A percentile compares a stretch with the other conserved stretches of the same genome.
phyloP scores from a whole-genome alignment of 2,329 filamentous ascomycete species.

The Pseudopyrenochaeta lycopersici region DNA sequence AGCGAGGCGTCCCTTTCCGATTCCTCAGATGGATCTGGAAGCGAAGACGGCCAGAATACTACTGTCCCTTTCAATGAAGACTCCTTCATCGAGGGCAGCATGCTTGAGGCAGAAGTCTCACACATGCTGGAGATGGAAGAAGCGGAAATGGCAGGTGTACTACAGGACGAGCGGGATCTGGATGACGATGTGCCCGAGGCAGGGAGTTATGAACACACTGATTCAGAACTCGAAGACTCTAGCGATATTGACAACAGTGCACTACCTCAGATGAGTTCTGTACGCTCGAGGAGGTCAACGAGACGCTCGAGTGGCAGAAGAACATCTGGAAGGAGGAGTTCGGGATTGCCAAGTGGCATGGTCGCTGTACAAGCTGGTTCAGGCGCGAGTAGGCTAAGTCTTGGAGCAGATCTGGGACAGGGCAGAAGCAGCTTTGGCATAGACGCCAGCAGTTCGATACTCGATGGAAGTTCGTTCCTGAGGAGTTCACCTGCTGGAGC shows the following conservation, averaged over 20 bases:
- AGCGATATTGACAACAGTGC: conserved; percentile 34
- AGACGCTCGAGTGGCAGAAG: conserved; percentile 30
- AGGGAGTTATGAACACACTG: conserved; percentile 64
- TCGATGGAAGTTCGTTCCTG: conserved; percentile 49
- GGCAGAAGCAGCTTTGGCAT: conserved; percentile 42
- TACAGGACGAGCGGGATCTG: conserved; percentile 59
- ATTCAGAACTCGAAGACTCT: conserved; percentile 59
- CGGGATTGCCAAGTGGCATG: conserved; percentile 20
- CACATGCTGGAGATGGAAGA: conserved; percentile 56
- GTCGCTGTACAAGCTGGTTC: conserved; percentile 6
- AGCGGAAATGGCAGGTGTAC: conserved; percentile 56
- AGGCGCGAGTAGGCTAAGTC: conserved; percentile 17
- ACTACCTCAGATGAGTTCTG: conserved; percentile 27
- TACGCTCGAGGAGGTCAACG: conserved; percentile 27
- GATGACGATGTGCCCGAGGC: conserved; percentile 63
- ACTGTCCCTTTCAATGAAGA: conserved; percentile 61
- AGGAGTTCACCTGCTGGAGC: conserved; percentile 42
- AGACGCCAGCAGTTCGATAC: conserved; percentile 46
- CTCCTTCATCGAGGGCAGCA: conserved; percentile 57
- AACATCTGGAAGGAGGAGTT: conserved; percentile 30
- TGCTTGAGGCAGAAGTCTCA: conserved; percentile 48
- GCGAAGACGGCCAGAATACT: conserved; percentile 31
- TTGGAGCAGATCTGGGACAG: conserved; percentile 30
- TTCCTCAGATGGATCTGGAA: conserved; percentile 46
- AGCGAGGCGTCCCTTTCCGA: conserved; percentile 30